Evolutionary conservation across 345 rosid species (phyloP).

Genomic region (Populus nigra): DNA sequence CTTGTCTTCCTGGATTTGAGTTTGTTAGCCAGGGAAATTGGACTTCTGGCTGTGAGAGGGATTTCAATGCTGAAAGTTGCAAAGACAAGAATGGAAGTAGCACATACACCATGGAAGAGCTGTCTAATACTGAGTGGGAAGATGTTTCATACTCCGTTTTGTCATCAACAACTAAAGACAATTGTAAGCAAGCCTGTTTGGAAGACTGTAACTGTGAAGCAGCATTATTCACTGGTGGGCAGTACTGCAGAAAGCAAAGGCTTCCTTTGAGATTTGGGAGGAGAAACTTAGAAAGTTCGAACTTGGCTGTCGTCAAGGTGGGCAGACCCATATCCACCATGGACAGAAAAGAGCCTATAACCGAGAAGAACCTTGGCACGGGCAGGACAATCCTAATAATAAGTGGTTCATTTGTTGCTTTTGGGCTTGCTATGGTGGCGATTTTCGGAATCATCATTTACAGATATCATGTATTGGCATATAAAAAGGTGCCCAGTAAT

Average conservation of each 20-base stretch:
- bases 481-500: not conserved
- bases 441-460: slow-evolving; percentile 2
- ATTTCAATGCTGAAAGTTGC: slow-evolving; percentile 14
- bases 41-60: slow-evolving; percentile 27
- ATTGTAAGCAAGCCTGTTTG: slow-evolving; percentile 21
- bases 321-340: not conserved
- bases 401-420: not conserved
- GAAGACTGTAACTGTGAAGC: slow-evolving; percentile 35
- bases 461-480: slow-evolving; percentile 5
- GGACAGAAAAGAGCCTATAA: not conserved
- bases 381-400: not conserved
- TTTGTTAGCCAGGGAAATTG: slow-evolving; percentile 1
- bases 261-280: slow-evolving; percentile 34
- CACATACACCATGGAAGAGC: slow-evolving; percentile 1
- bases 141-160: slow-evolving; percentile 8
- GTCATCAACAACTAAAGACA: not conserved
- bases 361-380: not conserved
- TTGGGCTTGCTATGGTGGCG: not conserved
- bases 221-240: slow-evolving; percentile 1
- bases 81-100: not conserved
- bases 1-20: slow-evolving; percentile 23
- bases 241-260: slow-evolving; percentile 20
- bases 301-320: slow-evolving; percentile 22
- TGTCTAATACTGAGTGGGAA: slow-evolving; percentile 13
- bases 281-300: not conserved